These are phyloP conservation scores for Aspergillus campestris DNA, from an alignment of 495 filamentous ascomycete species.

Conservation along the genomic window DNA sequence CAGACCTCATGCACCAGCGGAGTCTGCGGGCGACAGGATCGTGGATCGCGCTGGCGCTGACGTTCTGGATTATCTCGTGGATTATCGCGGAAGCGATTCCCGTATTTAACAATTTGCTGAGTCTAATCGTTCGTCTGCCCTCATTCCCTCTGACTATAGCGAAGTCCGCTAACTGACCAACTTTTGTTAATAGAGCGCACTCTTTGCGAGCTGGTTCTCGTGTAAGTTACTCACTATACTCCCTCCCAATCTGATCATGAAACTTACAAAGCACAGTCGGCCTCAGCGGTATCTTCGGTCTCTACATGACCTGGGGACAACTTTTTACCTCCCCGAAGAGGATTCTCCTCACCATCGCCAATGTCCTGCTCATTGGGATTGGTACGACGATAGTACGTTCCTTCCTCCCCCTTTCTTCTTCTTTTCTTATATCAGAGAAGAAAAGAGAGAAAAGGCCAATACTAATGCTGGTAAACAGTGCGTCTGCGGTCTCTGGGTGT, in stretches of 20 bases:
- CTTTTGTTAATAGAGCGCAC: conserved; percentile 13
- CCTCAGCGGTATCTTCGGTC: conserved; percentile 36
- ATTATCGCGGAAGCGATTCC: conserved; percentile 67
- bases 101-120: conserved; percentile 58
- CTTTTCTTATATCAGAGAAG: not conserved
- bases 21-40: conserved; percentile 33
- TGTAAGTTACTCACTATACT: conserved; percentile 3
- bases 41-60: conserved; percentile 50
- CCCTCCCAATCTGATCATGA: not conserved
- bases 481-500: conserved; percentile 6
- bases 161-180: not conserved
- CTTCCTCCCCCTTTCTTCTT: not conserved
- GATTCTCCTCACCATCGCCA: conserved; percentile 28
- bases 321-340: conserved; percentile 28
- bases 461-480: no score
- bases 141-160: not conserved
- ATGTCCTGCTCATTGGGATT: conserved; percentile 22
- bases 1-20: conserved; percentile 49
- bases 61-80: conserved; percentile 58
- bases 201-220: conserved; percentile 33
- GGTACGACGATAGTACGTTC: conserved; percentile 26
- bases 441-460: no score
- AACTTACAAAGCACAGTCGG: conserved; percentile 17
- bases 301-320: conserved; percentile 30
- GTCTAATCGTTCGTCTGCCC: conserved; percentile 25